Conservation (phyloP, 495 filamentous ascomycete genomes). For the Aspergillus wentii region DNA sequence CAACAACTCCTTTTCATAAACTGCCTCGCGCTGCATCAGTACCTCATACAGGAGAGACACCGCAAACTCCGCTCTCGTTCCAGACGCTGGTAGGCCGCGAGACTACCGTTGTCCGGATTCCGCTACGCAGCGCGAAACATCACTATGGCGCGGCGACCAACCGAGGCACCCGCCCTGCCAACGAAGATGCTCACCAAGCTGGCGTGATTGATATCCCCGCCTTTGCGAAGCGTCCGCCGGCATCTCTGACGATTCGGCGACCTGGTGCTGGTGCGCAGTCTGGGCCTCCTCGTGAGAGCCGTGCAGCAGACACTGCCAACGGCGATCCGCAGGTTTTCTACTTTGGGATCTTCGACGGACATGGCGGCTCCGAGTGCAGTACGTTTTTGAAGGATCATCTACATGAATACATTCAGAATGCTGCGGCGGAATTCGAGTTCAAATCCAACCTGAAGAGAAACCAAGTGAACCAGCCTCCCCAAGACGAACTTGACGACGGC, state of each 20-base stretch:
- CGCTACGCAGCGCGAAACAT: constrained; percentile 87
- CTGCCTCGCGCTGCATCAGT: constrained; percentile 76
- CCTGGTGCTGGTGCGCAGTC: constrained; percentile 4
- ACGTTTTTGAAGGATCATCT: constrained; percentile 77
- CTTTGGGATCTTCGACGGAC: constrained; percentile 93
- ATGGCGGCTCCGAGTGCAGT: constrained; percentile 88
- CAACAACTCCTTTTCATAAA: constrained; percentile 57
- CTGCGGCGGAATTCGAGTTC: constrained; percentile 67
- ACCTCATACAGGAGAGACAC: constrained; percentile 60
- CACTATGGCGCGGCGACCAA: constrained; percentile 82
- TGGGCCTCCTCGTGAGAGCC: constrained; percentile 31
- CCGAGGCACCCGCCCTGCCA: constrained; percentile 76
- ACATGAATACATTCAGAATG: constrained; percentile 83
- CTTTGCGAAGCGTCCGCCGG: constrained; percentile 77
- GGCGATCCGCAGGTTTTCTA: constrained; percentile 97
- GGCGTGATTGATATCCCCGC: constrained; percentile 89
- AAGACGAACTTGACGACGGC: constrained; percentile 9
- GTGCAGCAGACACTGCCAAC: constrained; percentile 64
- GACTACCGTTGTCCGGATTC: constrained; percentile 96
- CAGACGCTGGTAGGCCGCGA: constrained; percentile 61
- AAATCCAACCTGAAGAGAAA: constrained; percentile 55
- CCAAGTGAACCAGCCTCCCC: constrained; percentile 4
- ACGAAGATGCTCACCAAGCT: constrained; percentile 94
- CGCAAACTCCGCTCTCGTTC: constrained; percentile 53
- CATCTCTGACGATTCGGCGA: constrained; percentile 54